These are phyloP conservation scores for Coriaria nepalensis DNA, from an alignment of 306 rosid genomes.

Conservation along the genomic window DNA sequence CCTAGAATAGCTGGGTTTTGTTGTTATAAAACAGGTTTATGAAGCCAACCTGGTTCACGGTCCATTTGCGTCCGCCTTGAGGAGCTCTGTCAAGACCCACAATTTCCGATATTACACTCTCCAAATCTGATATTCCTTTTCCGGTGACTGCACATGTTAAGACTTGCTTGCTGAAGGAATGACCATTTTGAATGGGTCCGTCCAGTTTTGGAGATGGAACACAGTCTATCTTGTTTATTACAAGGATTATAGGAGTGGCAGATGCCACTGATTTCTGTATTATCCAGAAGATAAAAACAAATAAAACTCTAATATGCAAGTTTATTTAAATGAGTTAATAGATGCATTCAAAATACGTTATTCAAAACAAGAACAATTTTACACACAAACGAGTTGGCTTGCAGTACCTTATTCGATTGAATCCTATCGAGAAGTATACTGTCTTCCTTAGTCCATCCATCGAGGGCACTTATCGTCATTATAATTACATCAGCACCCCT, in stretches of 20 bases:
- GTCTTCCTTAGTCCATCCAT: constrained; percentile 90
- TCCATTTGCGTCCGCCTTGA: constrained; percentile 75
- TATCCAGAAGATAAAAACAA: constrained; percentile 6
- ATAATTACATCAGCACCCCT: constrained; percentile 77
- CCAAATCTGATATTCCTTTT: constrained; percentile 73
- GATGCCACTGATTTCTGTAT: constrained; percentile 53
- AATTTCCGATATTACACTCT: constrained; percentile 56
- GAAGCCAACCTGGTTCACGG: constrained; percentile 65
- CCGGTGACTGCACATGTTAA: constrained; percentile 83
- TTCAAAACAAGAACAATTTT: no score
- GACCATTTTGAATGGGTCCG: constrained; percentile 17
- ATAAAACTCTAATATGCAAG: not conserved
- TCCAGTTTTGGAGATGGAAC: constrained; percentile 30
- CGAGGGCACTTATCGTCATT: constrained; percentile 74
- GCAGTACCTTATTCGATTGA: constrained; percentile 72
- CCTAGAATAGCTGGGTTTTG: no score
- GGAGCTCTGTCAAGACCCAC: constrained; percentile 60
- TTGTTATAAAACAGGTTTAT: not conserved
- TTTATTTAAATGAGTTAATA: no score
- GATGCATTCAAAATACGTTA: no score
- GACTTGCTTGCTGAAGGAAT: constrained; percentile 48
- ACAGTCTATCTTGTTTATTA: constrained; percentile 76
- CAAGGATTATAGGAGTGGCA: constrained; percentile 67
- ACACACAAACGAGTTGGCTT: no score
- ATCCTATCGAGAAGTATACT: constrained; percentile 59